Base-by-base conservation (phyloP, 2,329 filamentous ascomycete genomes). In the Parasarocladium wereldwijsianum region DNA sequence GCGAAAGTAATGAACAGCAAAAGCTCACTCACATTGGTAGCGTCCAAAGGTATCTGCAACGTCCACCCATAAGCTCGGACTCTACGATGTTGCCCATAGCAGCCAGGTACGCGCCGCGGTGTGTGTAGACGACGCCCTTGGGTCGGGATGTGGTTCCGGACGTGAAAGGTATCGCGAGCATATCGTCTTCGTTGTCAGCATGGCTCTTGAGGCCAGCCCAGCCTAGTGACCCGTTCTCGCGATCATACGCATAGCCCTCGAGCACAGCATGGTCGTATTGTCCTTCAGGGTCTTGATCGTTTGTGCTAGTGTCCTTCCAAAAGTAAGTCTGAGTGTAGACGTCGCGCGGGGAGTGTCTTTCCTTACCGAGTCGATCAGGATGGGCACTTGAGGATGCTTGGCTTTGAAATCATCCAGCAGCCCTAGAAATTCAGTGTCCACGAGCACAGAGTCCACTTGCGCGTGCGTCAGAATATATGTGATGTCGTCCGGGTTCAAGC, bases 51-150 rank as follows among this genome's bases (percentile, higher is more conserved):
- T 93, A 93, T 40, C 76, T 77, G 50, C 80, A 86, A 21, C 80
- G 63, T 6, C 74, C 76, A 9, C 55, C 57, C 44, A 92, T 93
- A 24, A 98, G 62, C 0, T 82, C 82, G 1, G 81, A 84, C 50
- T 98, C 90, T 34, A 96, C 71, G 1, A 96, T 62, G 49, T 96
- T 96, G 8, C 63, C 86, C 40, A 94, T 46, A 0, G 84, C 65
- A 1, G 84, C 87, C 9, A 98, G 64, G 47, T 96, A 98, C 6
- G 73, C 74, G 4, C 86, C 81, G 26, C 90, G 70, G 51, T 96
- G 83, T 2, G 84, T 94, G 47, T 80, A 94, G 32, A 93, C 75
- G 3, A 94, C 87, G 5, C 90, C 90, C 52, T 98, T 96, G 2
- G 90, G 90, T 17, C 70, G 65, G 1, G 86, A 85, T 0, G 90